Percentiles rank a stretch among this genome's conserved stretches.
These are phyloP conservation scores for Blastobotrys aristatus DNA, from an alignment of 1,139 yeast species.

Conservation along the genomic window DNA sequence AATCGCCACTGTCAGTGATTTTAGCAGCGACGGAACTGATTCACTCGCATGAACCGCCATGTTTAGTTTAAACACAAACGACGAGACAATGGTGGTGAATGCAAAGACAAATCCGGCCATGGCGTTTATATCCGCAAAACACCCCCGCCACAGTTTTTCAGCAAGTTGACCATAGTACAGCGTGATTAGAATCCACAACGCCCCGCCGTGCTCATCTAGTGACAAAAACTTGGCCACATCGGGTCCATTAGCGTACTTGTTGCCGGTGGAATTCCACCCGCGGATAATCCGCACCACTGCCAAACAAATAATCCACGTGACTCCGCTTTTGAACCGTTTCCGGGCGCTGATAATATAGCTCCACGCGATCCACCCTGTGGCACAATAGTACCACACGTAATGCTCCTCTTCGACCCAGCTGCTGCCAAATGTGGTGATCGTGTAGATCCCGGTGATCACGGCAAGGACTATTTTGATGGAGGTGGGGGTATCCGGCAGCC, in stretches of 20 bases:
- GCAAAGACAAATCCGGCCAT: constrained; percentile 39
- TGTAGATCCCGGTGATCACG: constrained; percentile 42
- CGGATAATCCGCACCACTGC: constrained; percentile 55
- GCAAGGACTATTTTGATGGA: constrained; percentile 27
- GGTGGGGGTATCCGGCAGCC: constrained; percentile 8
- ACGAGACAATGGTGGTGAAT: constrained; percentile 39
- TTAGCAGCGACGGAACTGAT: constrained; percentile 40
- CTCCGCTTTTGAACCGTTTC: constrained; percentile 22
- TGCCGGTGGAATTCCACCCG: constrained; percentile 90
- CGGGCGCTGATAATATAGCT: constrained; percentile 28
- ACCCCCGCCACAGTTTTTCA: constrained; percentile 27
- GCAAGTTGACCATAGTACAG: constrained; percentile 38
- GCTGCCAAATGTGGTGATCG: constrained; percentile 73
- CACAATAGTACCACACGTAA: constrained; percentile 89
- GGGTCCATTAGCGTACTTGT: constrained; percentile 56
- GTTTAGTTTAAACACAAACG: constrained; percentile 54
- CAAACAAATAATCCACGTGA: constrained; percentile 36
- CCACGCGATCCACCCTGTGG: constrained; percentile 38
- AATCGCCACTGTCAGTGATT: constrained; percentile 28
- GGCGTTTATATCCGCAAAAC: constrained; percentile 24
- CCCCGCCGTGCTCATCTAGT: constrained; percentile 18
- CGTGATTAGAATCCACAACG: constrained; percentile 49
- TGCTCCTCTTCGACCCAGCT: constrained; percentile 96
- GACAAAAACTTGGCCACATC: constrained; percentile 40
- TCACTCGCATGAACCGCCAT: constrained; percentile 55